A percentile compares a stretch with the other conserved stretches of the same genome.
These are phyloP conservation scores for Delonix regia DNA, from an alignment of 306 rosid genomes.

Conservation along the genomic window DNA sequence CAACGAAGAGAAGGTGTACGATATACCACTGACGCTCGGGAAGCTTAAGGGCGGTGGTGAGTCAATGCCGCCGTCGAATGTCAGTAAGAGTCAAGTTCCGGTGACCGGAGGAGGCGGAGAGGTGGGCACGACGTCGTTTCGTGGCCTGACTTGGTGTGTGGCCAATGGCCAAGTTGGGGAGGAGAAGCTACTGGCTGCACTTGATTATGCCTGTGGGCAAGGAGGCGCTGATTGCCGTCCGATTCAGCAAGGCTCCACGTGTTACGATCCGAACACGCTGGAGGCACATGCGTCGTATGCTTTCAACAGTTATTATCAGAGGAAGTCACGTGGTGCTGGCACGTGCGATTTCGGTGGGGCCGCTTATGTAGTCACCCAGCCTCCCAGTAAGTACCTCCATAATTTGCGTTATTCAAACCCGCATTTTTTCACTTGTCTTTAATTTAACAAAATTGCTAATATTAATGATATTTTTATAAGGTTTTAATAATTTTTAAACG, in stretches of 20 bases:
- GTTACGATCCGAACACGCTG: conserved; percentile 68
- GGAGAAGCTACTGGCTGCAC: conserved; percentile 57
- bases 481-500: no score
- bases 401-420: no score
- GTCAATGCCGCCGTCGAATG: conserved; percentile 22
- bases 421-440: neutral
- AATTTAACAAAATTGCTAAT: neutral
- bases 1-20: conserved; percentile 58
- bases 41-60: neutral
- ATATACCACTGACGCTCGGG: conserved; percentile 47
- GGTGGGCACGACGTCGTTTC: neutral
- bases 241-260: conserved; percentile 67
- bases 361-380: conserved; percentile 67
- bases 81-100: conserved; percentile 51
- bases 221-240: conserved; percentile 87
- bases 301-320: conserved; percentile 83
- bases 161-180: conserved; percentile 51
- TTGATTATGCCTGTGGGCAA: conserved; percentile 81
- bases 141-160: conserved; percentile 76
- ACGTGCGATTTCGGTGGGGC: conserved; percentile 79
- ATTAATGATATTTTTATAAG: no score
- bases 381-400: conserved; percentile 69
- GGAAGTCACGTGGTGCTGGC: conserved; percentile 62
- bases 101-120: neutral
- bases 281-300: conserved; percentile 95